A percentile compares a stretch with the other conserved stretches of the same genome.
phyloP scores from a whole-genome alignment of 1,284 basidiomycete species.

The Pascua guehoae region DNA sequence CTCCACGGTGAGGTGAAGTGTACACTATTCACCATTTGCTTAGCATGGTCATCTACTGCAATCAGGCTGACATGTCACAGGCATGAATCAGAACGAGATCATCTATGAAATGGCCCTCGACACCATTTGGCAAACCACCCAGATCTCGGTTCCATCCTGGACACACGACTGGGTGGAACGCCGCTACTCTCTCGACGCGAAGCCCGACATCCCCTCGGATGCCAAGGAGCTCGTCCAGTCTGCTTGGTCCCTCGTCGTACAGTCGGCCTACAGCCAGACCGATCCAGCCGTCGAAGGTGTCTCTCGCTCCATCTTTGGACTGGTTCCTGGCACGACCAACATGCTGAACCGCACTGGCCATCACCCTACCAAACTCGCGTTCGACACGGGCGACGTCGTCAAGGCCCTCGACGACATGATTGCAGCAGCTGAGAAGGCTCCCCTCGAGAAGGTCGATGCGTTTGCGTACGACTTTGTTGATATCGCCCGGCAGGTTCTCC shows the following conservation, averaged over 20 bases:
- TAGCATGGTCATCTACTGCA: no score
- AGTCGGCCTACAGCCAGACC: constrained; percentile 51
- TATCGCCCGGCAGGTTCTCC: constrained; percentile 50
- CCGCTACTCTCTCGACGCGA: constrained; percentile 39
- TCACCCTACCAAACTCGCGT: constrained; percentile 46
- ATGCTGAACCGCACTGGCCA: constrained; percentile 18
- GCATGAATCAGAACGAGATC: constrained; percentile 54
- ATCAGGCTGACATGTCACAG: constrained; percentile 9
- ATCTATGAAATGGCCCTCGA: constrained; percentile 52
- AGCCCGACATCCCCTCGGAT: background rate
- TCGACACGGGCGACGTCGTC: constrained; percentile 50
- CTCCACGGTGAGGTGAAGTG: no score
- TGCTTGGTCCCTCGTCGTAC: constrained; percentile 50
- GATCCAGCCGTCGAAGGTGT: constrained; percentile 47
- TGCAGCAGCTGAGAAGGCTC: constrained; percentile 30
- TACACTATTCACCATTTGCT: no score
- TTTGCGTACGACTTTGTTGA: constrained; percentile 53
- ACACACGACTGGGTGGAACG: constrained; percentile 47
- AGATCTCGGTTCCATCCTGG: constrained; percentile 44
- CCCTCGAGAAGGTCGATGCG: constrained; percentile 20
- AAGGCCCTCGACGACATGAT: constrained; percentile 48
- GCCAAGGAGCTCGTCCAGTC: constrained; percentile 30
- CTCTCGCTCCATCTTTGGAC: constrained; percentile 52
- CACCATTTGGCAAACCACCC: constrained; percentile 50
- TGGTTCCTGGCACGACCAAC: constrained; percentile 44